Base-by-base conservation (phyloP, 768 basidiomycete genomes). In the Termitomyces sp. region DNA sequence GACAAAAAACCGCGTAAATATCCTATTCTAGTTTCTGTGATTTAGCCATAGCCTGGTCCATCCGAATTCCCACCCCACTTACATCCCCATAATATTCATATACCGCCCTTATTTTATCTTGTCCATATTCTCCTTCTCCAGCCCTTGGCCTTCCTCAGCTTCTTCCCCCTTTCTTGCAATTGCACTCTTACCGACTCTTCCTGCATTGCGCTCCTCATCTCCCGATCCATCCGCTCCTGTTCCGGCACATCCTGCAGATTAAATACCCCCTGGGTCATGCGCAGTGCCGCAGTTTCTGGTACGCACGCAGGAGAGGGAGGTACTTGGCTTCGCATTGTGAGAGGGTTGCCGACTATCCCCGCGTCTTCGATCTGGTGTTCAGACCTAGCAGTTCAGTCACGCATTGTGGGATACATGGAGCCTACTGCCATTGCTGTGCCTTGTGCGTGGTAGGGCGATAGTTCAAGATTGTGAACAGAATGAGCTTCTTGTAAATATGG, bases 211-310 rank as follows among this genome's bases (percentile, higher is more conserved):
- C 40, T 54, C 16, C 72, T 70, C 84, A 87, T 84, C 18, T 75
- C 69, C 4, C 61, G 66, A 57, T 87, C 86, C 11, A 85, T 75
- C 46, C 68, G 70, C 44, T 72, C 70, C 57, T 87, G 86, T 41
- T 74, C 79, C 0, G 79, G 80, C 86, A n/a, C 84, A 55, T 87
- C 86, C 0, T 72, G 72, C 0, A 84, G 66, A 66, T 87, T 85
- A 68, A 85, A 85, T 48, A 78, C 76, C n/a, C n/a, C n/a, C n/a
- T n/a, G n/a, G n/a, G n/a, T n/a, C n/a, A n/a, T n/a, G 40, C 71
- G 60, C 60, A 62, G 44, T 79, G 73, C 3, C 85, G 80, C 20
- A 87, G 72, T n/a, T 67, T 64, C 59, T 86, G 70, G 60, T 86
- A 87, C 0, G 79, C 83, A 18, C 66, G 70, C 20, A 86, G 71